These are phyloP conservation scores for Adiantum capillusveneris DNA, from an alignment of 75 land plant genomes.

Conservation along the genomic window DNA sequence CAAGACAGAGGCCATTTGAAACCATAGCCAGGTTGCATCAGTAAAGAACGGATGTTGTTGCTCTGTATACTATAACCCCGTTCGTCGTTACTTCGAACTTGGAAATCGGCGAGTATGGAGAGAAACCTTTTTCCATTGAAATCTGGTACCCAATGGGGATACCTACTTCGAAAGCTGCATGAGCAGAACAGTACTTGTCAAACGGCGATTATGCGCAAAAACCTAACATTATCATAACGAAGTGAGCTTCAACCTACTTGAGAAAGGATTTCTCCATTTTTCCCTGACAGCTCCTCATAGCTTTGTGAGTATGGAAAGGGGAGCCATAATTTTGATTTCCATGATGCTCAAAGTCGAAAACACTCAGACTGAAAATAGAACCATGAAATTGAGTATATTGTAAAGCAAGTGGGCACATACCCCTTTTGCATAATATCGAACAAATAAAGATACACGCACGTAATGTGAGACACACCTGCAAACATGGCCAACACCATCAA, in stretches of 20 bases:
- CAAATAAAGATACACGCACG: no score
- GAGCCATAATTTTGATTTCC: constrained; percentile 90
- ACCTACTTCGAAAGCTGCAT: constrained; percentile 71
- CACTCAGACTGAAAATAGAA: constrained; percentile 55
- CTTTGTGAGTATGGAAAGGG: constrained; percentile 47
- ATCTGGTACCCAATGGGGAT: constrained; percentile 86
- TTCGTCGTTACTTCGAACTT: constrained; percentile 34
- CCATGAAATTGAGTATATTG: no score
- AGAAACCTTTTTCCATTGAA: constrained; percentile 61
- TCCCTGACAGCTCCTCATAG: constrained; percentile 82
- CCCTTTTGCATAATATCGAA: no score
- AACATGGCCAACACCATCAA: constrained; percentile 94
- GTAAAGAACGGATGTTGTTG: constrained; percentile 8
- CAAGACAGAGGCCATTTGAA: constrained; percentile 11
- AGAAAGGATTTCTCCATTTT: constrained; percentile 99
- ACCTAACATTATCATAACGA: no score
- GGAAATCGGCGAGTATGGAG: constrained; percentile 49
- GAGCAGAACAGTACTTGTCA: no score
- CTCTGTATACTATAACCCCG: constrained; percentile 3
- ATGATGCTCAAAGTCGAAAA: constrained; percentile 85
- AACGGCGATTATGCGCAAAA: no score
- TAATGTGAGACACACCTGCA: constrained; percentile 97
- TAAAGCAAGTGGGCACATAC: no score
- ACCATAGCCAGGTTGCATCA: constrained; percentile 15
- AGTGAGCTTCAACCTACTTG: no score